A percentile compares a stretch with the other conserved stretches of the same genome.
Evolutionary conservation across 371 early-diverging fungal genomes (phyloP).

Genomic region (Cladochytrium tenue): DNA sequence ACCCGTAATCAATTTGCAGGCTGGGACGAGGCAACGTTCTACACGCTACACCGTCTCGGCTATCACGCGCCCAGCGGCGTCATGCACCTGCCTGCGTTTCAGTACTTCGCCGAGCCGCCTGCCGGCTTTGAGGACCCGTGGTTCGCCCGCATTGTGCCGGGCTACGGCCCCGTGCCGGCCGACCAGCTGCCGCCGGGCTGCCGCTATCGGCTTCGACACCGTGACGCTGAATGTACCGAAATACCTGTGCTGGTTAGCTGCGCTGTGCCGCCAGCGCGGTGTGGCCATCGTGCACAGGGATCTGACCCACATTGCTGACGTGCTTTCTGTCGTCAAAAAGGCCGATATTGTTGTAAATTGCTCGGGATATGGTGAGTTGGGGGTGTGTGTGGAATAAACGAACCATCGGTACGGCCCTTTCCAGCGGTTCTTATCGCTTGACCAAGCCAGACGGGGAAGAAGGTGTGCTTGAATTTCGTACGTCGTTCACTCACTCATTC

Average conservation of each 20-base stretch:
- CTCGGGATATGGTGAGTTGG: slow-evolving; percentile 60
- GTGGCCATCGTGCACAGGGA: slow-evolving; percentile 48
- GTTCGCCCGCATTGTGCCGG: slow-evolving; percentile 28
- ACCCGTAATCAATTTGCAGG: slow-evolving; percentile 11
- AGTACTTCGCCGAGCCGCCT: slow-evolving; percentile 35
- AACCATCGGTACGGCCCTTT: slow-evolving; percentile 23
- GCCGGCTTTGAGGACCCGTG: slow-evolving; percentile 30
- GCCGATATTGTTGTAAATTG: slow-evolving; percentile 72
- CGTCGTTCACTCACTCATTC: not conserved
- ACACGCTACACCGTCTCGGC: slow-evolving; percentile 22
- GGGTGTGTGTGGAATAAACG: slow-evolving; percentile 3
- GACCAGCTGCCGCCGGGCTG: slow-evolving; percentile 22
- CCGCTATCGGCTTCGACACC: slow-evolving; percentile 26
- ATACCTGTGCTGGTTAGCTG: slow-evolving; percentile 66
- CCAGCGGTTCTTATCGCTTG: slow-evolving; percentile 26
- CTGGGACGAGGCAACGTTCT: slow-evolving; percentile 38
- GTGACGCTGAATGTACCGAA: slow-evolving; percentile 58
- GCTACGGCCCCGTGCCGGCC: slow-evolving; percentile 16
- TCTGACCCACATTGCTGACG: slow-evolving; percentile 56
- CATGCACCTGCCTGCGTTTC: slow-evolving; percentile 31
- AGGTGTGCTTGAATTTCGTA: slow-evolving; percentile 2
- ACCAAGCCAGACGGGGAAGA: slow-evolving; percentile 10
- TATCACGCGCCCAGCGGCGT: slow-evolving; percentile 33
- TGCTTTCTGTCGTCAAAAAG: slow-evolving; percentile 8
- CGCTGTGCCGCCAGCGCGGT: slow-evolving; percentile 54